Evolutionary conservation across 1,284 basidiomycete species (phyloP).

Genomic region (Leccinum pachyderme): DNA sequence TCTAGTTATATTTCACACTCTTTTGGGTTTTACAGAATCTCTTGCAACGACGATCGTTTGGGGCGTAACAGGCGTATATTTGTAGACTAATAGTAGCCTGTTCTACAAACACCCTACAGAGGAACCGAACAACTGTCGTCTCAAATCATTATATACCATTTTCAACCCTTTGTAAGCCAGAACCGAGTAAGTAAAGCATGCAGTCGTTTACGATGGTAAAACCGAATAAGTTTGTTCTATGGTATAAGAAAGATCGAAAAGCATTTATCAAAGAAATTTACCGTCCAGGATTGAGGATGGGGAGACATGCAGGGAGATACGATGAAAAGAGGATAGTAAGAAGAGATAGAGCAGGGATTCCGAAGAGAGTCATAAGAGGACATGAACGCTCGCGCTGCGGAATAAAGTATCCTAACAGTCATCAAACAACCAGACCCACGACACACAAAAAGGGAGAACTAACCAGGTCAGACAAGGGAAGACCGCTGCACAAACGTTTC

Average conservation of each 20-base stretch:
- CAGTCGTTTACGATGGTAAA: not conserved
- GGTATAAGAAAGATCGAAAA: not conserved
- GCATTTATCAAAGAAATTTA: not conserved
- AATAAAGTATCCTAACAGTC: slow-evolving; percentile 19
- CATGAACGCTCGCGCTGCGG: slow-evolving; percentile 1
- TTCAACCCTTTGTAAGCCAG: not conserved
- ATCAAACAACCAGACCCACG: not conserved
- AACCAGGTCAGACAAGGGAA: not conserved
- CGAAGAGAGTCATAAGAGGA: not conserved
- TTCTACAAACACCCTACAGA: too few species aligned
- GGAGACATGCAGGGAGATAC: slow-evolving; percentile 1
- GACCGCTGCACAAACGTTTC: not conserved
- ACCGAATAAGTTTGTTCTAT: not conserved
- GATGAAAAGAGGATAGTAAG: not conserved
- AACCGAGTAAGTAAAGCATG: not conserved
- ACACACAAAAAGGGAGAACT: not conserved
- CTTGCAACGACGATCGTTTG: too few species aligned
- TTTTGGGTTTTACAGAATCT: too few species aligned
- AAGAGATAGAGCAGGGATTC: not conserved
- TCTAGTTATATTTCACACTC: not conserved
- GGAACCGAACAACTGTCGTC: not conserved
- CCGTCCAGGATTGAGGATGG: not conserved
- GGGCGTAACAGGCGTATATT: too few species aligned
- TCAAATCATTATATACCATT: not conserved
- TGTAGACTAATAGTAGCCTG: too few species aligned